Evolutionary conservation across 306 rosid genomes (phyloP), one percentile per base, ranked within the genome.

Genomic region (Vachellia collinsii): DNA sequence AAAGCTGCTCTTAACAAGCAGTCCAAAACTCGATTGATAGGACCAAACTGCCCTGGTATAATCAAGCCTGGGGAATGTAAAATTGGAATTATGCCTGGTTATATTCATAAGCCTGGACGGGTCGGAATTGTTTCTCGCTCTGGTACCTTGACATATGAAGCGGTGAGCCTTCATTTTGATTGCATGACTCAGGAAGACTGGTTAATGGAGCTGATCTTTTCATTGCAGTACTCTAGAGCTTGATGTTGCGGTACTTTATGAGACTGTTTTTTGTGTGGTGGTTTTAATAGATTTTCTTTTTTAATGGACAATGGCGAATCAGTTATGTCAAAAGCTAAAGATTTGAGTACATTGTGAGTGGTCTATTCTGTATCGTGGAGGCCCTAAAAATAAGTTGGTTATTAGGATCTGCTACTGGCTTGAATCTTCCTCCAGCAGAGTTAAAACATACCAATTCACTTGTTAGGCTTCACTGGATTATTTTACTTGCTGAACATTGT

Each of bases 41-140:
- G 99, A 58, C 98, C 99, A 62, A 96, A 96, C 85, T 96, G 99
- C 87, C 99, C 99, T 78, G 99, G 99, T 74, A 90, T 96, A 79
- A 96, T 96, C 90, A 96, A 96, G 93, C 99, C 99, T 6, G 99
- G 99, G 76, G 97, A 96, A 84, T 96, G 99, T 81, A 96, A 96
- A 96, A 96, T 96, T 12, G 99, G 99, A 86, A 96, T 96, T 85
- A 96, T 96, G 99, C 99, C 99, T 0, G 99, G 99, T 12, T 96
- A 96, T 83, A 96, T 96, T 77, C 99, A 96, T 66, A 96, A 96
- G 75, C 98, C 99, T 83, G 99, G 99, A 1, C 93, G 99, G 69
- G 47, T 96, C 8, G 99, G 98, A 89, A 96, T 96, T 86, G 98
- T 96, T 76, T 96, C 99, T 70, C 98, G 99, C 69, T 96, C 99